A percentile compares a stretch with the other conserved stretches of the same genome.
These are phyloP conservation scores for Limnanthes douglasii DNA, from an alignment of 345 rosid genomes.

Conservation along the genomic window DNA sequence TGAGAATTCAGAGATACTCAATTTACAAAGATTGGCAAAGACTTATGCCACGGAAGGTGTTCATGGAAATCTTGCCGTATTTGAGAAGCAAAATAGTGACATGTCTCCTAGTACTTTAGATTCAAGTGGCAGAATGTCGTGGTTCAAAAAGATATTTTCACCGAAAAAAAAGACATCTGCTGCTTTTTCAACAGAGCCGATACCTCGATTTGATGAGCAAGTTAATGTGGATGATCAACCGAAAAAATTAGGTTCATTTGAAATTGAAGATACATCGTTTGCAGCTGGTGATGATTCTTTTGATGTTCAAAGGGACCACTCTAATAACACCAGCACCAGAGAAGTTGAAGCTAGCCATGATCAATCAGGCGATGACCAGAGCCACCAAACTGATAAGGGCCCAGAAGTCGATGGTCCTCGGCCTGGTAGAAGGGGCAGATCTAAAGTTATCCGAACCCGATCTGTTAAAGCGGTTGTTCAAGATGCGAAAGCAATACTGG, in stretches of 20 bases:
- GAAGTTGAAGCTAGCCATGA: constrained; percentile 29
- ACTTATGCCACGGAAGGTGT: constrained; percentile 15
- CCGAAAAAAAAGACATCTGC: constrained; percentile 40
- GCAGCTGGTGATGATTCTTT: constrained; percentile 20
- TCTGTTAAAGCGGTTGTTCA: constrained; percentile 67
- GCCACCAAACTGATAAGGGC: constrained; percentile 32
- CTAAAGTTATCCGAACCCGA: constrained; percentile 45
- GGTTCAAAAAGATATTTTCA: constrained; percentile 66
- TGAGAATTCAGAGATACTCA: constrained; percentile 34
- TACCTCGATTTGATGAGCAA: constrained; percentile 13
- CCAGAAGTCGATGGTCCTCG: constrained; percentile 29
- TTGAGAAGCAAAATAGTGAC: constrained; percentile 15
- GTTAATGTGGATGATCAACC: constrained; percentile 21
- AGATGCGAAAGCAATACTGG: constrained; percentile 61
- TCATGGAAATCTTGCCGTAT: constrained; percentile 9
- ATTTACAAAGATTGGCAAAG: constrained; percentile 22
- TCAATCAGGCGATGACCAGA: constrained; percentile 29
- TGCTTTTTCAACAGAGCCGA: constrained; percentile 16
- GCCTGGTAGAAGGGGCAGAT: constrained; percentile 32
- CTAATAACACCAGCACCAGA: constrained; percentile 24
- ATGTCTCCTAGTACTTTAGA: constrained; percentile 19
- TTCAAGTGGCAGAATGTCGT: constrained; percentile 46
- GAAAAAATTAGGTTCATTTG: constrained; percentile 13
- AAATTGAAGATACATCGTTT: constrained; percentile 24
- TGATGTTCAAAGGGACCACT: constrained; percentile 29